Evolutionary conservation across 768 basidiomycete species (phyloP), one percentile per base, ranked within the genome.

Genomic region (Tephrocybe rancida): DNA sequence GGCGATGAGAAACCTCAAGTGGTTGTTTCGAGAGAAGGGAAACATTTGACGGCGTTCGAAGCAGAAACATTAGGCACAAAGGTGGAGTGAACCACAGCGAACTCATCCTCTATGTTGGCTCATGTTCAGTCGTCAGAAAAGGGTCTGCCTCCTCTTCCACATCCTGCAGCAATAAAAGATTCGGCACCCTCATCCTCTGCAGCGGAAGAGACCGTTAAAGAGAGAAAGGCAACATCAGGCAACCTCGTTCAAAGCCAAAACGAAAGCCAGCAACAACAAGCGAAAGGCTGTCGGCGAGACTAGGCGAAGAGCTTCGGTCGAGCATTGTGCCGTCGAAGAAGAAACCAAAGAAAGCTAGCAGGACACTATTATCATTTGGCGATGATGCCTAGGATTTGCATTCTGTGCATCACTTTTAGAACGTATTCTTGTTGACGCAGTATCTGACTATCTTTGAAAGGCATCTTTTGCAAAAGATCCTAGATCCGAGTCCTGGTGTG

Each of bases 1-100:
- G 81, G 67, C 0, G 93, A 94, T 61, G 94, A 95, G 68, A 86
- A 81, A 59, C 94, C 94, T 2, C 90, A 92, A 64, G 84, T 97
- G 7, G 92, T 97, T 3, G 94, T 96, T 8, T 67, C 97, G 59
- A 92, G 83, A 64, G 83, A 88, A 59, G 94, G 95, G 24, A 95
- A 92, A 66, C 95, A 97, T 73, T 76, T 97, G 38, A 84, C 83
- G 1, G 86, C 80, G 57, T 72, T 80, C 50, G 91, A 96, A 62
- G 92, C 79, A 3, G 87, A 91, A 87, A 90, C 64, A 78, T 90
- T 61, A 77, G 79, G 49, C 81, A 91, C 50, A 84, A 80, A 78
- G 88, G 91, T 91, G 54, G 45, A 47, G 34, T 41, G 21, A 11
- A 45, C 14, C 6, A n/a, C n/a, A 18, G 22, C 37, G 2, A 9